These are phyloP conservation scores for Cryphonectria naterciae DNA, from an alignment of 2,329 filamentous ascomycete genomes.

Conservation along the genomic window DNA sequence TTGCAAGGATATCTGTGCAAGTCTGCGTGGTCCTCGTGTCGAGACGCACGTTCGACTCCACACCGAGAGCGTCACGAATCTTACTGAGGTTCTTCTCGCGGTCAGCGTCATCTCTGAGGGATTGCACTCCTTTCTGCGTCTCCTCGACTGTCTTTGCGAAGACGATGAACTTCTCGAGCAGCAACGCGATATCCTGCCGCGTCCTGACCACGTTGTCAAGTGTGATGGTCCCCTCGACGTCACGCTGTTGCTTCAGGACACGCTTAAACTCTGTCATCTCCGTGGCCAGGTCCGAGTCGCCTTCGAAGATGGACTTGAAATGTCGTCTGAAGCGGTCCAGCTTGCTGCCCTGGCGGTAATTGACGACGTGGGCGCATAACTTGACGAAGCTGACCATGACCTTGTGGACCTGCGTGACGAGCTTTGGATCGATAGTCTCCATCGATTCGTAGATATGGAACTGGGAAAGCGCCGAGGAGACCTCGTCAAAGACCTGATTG, in stretches of 20 bases:
- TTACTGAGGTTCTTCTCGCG: constrained; percentile 31
- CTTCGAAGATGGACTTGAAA: constrained; percentile 28
- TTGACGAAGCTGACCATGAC: constrained; percentile 36
- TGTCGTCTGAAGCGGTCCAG: constrained; percentile 28
- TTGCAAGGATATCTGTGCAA: constrained; percentile 29
- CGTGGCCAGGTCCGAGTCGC: constrained; percentile 31
- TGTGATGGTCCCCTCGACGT: constrained; percentile 35
- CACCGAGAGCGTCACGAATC: constrained; percentile 31
- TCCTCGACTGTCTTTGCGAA: constrained; percentile 30
- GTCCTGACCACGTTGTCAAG: constrained; percentile 18
- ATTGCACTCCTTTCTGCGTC: constrained; percentile 30
- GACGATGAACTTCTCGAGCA: constrained; percentile 19
- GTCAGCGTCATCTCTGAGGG: constrained; percentile 31
- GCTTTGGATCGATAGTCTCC: constrained; percentile 27
- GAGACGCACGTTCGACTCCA: constrained; percentile 31
- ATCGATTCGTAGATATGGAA: constrained; percentile 35
- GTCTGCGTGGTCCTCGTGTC: constrained; percentile 34
- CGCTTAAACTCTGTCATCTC: constrained; percentile 33
- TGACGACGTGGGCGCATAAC: constrained; percentile 36
- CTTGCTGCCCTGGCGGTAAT: constrained; percentile 35
- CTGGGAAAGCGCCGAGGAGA: constrained; percentile 33
- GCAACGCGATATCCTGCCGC: not conserved
- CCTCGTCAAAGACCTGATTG: constrained; percentile 31
- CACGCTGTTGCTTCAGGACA: constrained; percentile 30
- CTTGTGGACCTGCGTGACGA: constrained; percentile 30